A percentile compares a stretch with the other conserved stretches of the same genome.
Conservation (phyloP, 106 monocot genomes). For the Allium fistulosum region DNA sequence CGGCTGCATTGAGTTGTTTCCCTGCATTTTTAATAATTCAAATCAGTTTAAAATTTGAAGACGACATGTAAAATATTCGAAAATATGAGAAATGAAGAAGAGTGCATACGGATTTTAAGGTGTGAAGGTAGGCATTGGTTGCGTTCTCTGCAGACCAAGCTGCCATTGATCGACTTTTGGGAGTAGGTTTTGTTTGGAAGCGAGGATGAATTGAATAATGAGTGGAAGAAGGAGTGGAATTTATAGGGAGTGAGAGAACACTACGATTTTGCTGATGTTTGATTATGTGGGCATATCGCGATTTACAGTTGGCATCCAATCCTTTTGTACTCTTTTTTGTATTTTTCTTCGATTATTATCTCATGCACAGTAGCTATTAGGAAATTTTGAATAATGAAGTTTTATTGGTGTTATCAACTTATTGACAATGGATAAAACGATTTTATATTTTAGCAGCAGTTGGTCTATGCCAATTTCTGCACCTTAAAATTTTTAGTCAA, state of each 20-base stretch:
- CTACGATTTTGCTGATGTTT: no score
- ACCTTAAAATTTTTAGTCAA: no score
- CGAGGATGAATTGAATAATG: neutral
- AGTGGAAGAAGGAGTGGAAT: neutral
- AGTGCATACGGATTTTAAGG: slow-evolving; percentile 32
- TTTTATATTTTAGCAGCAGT: no score
- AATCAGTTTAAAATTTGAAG: neutral
- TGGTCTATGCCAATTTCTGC: no score
- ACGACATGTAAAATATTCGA: neutral
- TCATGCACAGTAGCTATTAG: no score
- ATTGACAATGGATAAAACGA: no score
- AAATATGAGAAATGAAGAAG: neutral
- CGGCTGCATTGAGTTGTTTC: slow-evolving; percentile 36
- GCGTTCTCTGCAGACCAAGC: slow-evolving; percentile 73
- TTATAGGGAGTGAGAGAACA: neutral
- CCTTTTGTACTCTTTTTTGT: no score
- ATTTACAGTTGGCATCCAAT: no score
- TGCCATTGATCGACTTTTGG: slow-evolving; percentile 1
- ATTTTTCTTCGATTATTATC: no score
- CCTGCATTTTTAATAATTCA: slow-evolving; percentile 2
- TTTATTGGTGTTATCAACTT: no score
- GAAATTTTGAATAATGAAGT: no score
- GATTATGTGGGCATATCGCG: no score
- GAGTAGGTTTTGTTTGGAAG: neutral
- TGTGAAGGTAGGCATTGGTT: slow-evolving; percentile 48